Conservation (phyloP, 139 green algal species). For the Gonium pectorale region DNA sequence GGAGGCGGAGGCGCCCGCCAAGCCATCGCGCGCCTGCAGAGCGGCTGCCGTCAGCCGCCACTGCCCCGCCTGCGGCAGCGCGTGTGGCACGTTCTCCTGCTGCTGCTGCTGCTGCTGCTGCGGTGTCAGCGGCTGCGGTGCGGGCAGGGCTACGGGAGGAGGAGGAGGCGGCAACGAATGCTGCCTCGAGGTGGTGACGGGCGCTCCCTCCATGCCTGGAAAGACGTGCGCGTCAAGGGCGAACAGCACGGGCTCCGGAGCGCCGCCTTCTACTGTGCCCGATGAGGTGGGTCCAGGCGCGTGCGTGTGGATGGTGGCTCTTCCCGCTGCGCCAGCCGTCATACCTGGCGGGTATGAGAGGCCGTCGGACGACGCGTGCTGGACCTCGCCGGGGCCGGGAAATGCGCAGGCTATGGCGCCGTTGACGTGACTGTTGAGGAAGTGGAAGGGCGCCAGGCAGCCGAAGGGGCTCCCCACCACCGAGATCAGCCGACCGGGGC, state of each 20-base stretch:
- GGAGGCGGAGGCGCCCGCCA: not conserved
- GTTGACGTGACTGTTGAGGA: slow-evolving; percentile 53
- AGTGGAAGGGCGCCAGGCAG: slow-evolving; percentile 70
- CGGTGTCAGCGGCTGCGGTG: no score
- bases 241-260: slow-evolving; percentile 38
- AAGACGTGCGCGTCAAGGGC: slow-evolving; percentile 65
- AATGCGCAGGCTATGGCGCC: slow-evolving; percentile 56
- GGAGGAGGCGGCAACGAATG: no score
- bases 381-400: not conserved
- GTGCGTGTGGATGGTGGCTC: no score
- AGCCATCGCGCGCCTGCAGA: no score
- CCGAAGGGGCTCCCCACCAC: slow-evolving; percentile 75
- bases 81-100: not conserved
- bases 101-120: no score
- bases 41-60: no score
- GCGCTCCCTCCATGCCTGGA: slow-evolving; percentile 80
- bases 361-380: not conserved
- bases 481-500: slow-evolving; percentile 1
- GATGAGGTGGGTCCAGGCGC: no score
- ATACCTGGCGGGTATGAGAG: no score
- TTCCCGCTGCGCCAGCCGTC: no score
- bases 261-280: no score
- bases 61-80: not conserved
- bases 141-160: no score
- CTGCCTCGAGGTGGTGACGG: no score